Conservation (phyloP, 495 filamentous ascomycete genomes). For the Podospora pseudoanserina region DNA sequence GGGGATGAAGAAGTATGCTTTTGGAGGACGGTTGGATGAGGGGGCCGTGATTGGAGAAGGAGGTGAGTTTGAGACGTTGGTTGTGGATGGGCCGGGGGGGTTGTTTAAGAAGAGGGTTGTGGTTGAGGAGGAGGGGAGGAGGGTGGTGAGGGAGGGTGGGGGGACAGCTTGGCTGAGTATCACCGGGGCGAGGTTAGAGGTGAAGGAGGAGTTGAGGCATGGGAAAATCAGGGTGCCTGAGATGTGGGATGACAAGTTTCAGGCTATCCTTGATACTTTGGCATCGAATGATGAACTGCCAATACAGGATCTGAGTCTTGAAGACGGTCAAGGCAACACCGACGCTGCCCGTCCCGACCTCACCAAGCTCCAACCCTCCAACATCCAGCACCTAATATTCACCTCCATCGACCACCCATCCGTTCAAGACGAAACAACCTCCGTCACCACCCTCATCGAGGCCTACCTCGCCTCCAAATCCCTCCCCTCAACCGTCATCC, state of each 20-base stretch:
- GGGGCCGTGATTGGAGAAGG: slow-evolving; percentile 86
- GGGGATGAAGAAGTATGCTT: slow-evolving; percentile 62
- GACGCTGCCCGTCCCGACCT: not conserved
- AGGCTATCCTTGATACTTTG: slow-evolving; percentile 23
- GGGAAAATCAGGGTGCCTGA: slow-evolving; percentile 43
- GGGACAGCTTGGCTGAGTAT: slow-evolving; percentile 66
- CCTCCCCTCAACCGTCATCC: slow-evolving; percentile 54
- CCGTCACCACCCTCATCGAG: slow-evolving; percentile 36
- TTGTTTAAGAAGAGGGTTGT: slow-evolving; percentile 71
- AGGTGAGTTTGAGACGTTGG: slow-evolving; percentile 94
- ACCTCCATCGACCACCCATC: slow-evolving; percentile 13
- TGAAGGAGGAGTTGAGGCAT: slow-evolving; percentile 34
- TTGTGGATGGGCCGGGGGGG: slow-evolving; percentile 68
- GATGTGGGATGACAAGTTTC: slow-evolving; percentile 48
- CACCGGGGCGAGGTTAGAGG: slow-evolving; percentile 52
- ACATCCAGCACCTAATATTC: slow-evolving; percentile 25
- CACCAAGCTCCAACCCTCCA: not conserved
- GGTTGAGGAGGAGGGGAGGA: slow-evolving; percentile 52
- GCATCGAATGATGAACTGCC: not conserved
- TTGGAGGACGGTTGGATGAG: slow-evolving; percentile 46
- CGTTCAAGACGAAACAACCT: slow-evolving; percentile 36
- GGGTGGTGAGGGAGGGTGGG: slow-evolving; percentile 60
- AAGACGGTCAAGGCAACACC: not conserved
- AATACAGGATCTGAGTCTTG: not conserved
- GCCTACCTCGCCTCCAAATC: slow-evolving; percentile 24